A percentile compares a stretch with the other conserved stretches of the same genome.
These are phyloP conservation scores for Bolboschoenus planiculmis DNA, from an alignment of 176 grass and related monocot species.

Conservation along the genomic window DNA sequence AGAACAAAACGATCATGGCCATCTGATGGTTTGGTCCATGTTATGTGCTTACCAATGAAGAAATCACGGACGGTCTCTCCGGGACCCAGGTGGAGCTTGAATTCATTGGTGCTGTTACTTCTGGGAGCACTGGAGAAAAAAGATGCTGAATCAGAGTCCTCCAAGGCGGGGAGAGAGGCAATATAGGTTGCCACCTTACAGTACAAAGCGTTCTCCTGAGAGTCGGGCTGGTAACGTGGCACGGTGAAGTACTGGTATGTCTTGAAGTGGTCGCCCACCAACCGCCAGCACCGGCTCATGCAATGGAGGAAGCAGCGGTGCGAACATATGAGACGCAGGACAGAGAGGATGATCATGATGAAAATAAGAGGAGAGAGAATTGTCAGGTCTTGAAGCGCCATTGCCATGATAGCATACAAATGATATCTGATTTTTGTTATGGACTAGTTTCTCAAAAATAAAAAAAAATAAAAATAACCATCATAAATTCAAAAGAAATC, in stretches of 20 bases:
- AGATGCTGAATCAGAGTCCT: conserved; percentile 56
- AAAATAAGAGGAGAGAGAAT: not conserved
- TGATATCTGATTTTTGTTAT: not conserved
- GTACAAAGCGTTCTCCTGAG: conserved; percentile 66
- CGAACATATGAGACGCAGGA: conserved; percentile 30
- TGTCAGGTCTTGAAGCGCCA: not conserved
- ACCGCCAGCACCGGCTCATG: conserved; percentile 41
- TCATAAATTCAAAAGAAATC: not conserved
- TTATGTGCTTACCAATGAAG: conserved; percentile 50
- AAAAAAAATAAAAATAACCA: not conserved
- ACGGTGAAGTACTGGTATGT: conserved; percentile 84
- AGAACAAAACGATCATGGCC: conserved; percentile 43
- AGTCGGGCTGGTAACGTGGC: conserved; percentile 26
- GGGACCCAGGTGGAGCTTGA: conserved; percentile 45
- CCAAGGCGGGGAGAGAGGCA: conserved; percentile 49
- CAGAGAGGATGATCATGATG: not conserved
- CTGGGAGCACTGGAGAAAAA: conserved; percentile 49
- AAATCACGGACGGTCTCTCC: conserved; percentile 49
- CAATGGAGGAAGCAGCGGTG: conserved; percentile 42
- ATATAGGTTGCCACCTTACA: conserved; percentile 59
- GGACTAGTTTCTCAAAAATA: not conserved
- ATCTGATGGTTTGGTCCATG: conserved; percentile 47
- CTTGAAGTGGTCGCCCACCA: conserved; percentile 53
- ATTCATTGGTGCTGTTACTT: conserved; percentile 42
- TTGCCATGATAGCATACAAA: not conserved